Base-by-base conservation (phyloP, 2,329 filamentous ascomycete species). In the Corinectria fuckeliana region DNA sequence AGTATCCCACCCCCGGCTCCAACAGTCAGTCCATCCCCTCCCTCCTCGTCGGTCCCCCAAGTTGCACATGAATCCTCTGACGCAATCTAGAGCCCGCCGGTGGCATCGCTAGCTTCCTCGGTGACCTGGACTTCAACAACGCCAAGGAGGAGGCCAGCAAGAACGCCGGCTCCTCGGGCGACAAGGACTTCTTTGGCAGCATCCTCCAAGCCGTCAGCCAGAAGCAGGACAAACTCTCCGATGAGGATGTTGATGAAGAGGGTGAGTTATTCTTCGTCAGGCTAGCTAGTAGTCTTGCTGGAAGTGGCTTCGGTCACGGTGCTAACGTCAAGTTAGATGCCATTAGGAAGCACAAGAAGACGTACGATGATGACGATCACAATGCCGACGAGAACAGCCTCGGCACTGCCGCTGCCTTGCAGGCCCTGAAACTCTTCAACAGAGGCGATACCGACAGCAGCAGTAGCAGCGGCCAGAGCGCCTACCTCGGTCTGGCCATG, bases 401-500 rank as follows among this genome's bases (percentile, higher is more conserved):
- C 76, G 91, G 93, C 70, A 78, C 82, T 69, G 89, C 93, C 51
- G 91, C 91, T 60, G 92, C 91, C 16, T 88, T 93, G 85, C 89
- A 93, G 75, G 91, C 91, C 0, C 75, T 93, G 65, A 93, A 93
- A 81, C 85, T 89, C 81, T 96, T 96, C 77, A 86, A 83, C 34
- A 81, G 84, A 47, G 83, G 87, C 20, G 75, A 78, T 57, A 77
- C 79, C 11, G 50, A 62, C 76, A 78, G 63, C 67, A 78, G 77
- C 80, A 82, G 71, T 50, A 86, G 87, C 80, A 82, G 71, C 52
- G 85, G 87, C 67, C 89, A 96, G 82, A 92, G 89, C 74, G 85
- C 89, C 62, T 92, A 97, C 71, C 85, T 97, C 63, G 91, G 90
- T 4, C 81, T 96, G 74, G 93, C 93, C 41, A 93, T 97, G 91